These are phyloP conservation scores for Penicillium longicatenatum DNA, from an alignment of 495 filamentous ascomycete genomes.

Conservation along the genomic window DNA sequence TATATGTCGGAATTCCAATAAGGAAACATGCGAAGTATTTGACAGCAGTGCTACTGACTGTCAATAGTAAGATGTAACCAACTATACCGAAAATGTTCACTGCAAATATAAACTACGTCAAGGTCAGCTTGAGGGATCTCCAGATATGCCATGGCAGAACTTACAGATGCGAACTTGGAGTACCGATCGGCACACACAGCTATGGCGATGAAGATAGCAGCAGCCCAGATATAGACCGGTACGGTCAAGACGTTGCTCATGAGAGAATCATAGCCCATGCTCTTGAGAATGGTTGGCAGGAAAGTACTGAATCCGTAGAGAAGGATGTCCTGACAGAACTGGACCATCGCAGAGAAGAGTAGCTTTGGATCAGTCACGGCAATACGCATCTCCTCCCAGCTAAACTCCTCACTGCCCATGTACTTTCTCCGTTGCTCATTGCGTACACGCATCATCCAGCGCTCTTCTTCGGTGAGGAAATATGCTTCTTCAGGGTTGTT, in stretches of 20 bases:
- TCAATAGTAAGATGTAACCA: slow-evolving; percentile 54
- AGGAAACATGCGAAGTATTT: slow-evolving; percentile 61
- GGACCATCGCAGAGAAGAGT: slow-evolving; percentile 45
- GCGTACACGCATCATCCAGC: slow-evolving; percentile 52
- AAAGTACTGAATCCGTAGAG: slow-evolving; percentile 64
- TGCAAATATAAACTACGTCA: slow-evolving; percentile 39
- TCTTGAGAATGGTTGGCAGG: slow-evolving; percentile 56
- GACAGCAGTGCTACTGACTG: slow-evolving; percentile 40
- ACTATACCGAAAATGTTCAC: slow-evolving; percentile 50
- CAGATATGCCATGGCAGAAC: slow-evolving; percentile 1
- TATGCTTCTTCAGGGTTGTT: slow-evolving; percentile 56
- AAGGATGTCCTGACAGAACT: slow-evolving; percentile 57
- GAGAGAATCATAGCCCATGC: slow-evolving; percentile 52
- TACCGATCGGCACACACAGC: slow-evolving; percentile 44
- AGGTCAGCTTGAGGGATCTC: not conserved
- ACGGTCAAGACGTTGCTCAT: slow-evolving; percentile 50
- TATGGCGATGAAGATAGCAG: slow-evolving; percentile 43
- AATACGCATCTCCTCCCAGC: slow-evolving; percentile 51
- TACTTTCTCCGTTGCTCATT: slow-evolving; percentile 43
- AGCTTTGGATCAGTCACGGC: slow-evolving; percentile 45
- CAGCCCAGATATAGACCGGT: slow-evolving; percentile 45
- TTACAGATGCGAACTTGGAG: slow-evolving; percentile 40
- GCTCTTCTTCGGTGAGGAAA: slow-evolving; percentile 53
- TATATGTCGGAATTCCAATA: slow-evolving; percentile 52
- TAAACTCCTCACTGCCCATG: slow-evolving; percentile 52